Base-by-base conservation (phyloP, 116 monocot genomes). In the Phalaenopsis hybrid region DNA sequence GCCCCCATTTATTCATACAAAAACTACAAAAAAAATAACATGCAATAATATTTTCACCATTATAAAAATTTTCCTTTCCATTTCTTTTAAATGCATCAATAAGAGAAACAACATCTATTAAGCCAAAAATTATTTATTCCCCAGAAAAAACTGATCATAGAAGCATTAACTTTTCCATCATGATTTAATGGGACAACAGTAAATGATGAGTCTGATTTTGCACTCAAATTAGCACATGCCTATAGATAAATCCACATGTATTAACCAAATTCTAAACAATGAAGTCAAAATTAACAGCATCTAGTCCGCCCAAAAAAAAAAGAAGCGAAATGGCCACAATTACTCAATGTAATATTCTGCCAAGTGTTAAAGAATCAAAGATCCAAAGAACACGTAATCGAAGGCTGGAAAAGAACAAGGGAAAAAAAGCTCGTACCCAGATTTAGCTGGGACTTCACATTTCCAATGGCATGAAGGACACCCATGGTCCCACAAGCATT, bases 401-500 rank as follows among this genome's bases (percentile, higher is more conserved):
- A 25, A 46, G 8, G 6, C 21, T 76, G 76, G 73, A 48, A 50
- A 49, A 15, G 15, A 51, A 13, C 51, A 50, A 77, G 51, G 3
- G 15, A 18, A 31, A 51, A 23, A 48, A 51, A 23, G 18, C 25
- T 86, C 90, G 83, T 88, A 98, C 98, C 58, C 58, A 98, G 76
- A 48, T 90, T 88, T 23, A 98, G 89, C 55, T 92, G 75, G 76
- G 95, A 92, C 48, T 84, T 89, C 43, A 88, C 85, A 89, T 98
- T 98, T 82, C 98, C 95, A 78, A 95, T 65, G 70, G 98, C 95
- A 90, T 98, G 98, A 88, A 98, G 89, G 83, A 98, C 77, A 11
- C 93, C 95, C 85, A 98, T 89, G 23, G 98, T 98, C 79, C 98
- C 98, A 89, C 98, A 98, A 82, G 98, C 95, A 92, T 98, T 98